A percentile compares a stretch with the other conserved stretches of the same genome.
These are phyloP conservation scores for Silene uniflora DNA, from an alignment of 148 eudicot genomes.

Conservation along the genomic window DNA sequence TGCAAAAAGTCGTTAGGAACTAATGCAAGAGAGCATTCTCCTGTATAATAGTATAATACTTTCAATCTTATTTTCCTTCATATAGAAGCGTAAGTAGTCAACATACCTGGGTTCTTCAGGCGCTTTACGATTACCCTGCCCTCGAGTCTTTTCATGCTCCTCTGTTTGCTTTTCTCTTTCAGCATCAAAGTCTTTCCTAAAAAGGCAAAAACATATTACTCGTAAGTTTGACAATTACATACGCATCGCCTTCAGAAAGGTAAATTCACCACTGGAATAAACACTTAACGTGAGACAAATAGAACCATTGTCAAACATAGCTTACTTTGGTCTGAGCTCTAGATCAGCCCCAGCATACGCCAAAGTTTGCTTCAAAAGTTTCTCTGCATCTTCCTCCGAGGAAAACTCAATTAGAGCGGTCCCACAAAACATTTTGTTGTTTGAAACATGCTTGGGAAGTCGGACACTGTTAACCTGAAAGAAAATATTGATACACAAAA, in stretches of 20 bases:
- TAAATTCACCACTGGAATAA: background rate
- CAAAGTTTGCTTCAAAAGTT: slow-evolving; percentile 60
- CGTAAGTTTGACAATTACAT: background rate
- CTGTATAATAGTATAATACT: background rate
- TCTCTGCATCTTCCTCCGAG: slow-evolving; percentile 70
- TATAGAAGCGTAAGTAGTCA: background rate
- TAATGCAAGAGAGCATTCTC: background rate
- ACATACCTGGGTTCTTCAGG: slow-evolving; percentile 39
- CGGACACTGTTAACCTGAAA: slow-evolving; percentile 90
- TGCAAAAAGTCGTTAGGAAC: slow-evolving; percentile 8
- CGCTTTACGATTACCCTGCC: slow-evolving; percentile 36
- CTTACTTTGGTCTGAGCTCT: slow-evolving; percentile 82
- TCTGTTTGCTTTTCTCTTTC: slow-evolving; percentile 64
- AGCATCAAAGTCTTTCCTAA: slow-evolving; percentile 79
- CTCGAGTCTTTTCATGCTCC: slow-evolving; percentile 43
- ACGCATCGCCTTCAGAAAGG: background rate
- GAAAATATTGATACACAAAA: background rate
- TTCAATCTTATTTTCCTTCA: background rate
- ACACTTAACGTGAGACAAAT: background rate
- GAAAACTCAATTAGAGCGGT: slow-evolving; percentile 87
- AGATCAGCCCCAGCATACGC: slow-evolving; percentile 61
- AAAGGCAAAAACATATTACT: slow-evolving; percentile 8
- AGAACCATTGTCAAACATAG: background rate
- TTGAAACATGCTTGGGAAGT: slow-evolving; percentile 76
- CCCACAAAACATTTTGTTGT: slow-evolving; percentile 70